phyloP scores from a whole-genome alignment of 345 rosid species.

The Clausena lansium region DNA sequence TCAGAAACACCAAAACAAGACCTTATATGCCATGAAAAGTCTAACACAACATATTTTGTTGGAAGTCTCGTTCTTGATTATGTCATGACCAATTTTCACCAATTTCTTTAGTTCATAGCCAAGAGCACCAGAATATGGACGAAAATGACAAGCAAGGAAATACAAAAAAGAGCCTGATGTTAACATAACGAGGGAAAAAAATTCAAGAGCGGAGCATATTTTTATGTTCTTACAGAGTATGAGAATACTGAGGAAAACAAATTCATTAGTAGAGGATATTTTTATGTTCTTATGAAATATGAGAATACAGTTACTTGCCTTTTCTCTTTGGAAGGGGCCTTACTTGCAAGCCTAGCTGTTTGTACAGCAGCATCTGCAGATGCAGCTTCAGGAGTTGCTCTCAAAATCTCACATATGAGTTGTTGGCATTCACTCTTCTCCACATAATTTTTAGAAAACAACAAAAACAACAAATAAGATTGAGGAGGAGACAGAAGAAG shows the following conservation, averaged over 20 bases:
- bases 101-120: neutral
- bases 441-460: slow-evolving; percentile 19
- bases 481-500: slow-evolving; percentile 14
- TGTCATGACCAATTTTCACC: neutral
- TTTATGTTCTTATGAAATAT: neutral
- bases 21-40: neutral
- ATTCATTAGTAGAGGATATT: neutral
- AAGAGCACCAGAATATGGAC: neutral
- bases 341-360: slow-evolving; percentile 93
- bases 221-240: neutral
- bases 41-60: neutral
- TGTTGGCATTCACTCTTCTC: slow-evolving; percentile 98
- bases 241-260: neutral
- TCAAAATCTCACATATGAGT: slow-evolving; percentile 94
- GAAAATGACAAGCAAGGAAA: neutral
- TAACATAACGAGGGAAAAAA: neutral
- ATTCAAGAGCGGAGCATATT: neutral
- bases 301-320: slow-evolving; percentile 48
- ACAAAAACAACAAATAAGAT: slow-evolving; percentile 16
- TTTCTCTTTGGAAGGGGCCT: slow-evolving; percentile 69
- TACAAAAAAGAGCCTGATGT: neutral
- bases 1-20: neutral
- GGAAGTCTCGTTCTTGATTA: neutral
- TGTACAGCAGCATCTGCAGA: slow-evolving; percentile 96
- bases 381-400: slow-evolving; percentile 99